Conservation (phyloP, 2,329 filamentous ascomycete genomes). For the Colletotrichum musicola region DNA sequence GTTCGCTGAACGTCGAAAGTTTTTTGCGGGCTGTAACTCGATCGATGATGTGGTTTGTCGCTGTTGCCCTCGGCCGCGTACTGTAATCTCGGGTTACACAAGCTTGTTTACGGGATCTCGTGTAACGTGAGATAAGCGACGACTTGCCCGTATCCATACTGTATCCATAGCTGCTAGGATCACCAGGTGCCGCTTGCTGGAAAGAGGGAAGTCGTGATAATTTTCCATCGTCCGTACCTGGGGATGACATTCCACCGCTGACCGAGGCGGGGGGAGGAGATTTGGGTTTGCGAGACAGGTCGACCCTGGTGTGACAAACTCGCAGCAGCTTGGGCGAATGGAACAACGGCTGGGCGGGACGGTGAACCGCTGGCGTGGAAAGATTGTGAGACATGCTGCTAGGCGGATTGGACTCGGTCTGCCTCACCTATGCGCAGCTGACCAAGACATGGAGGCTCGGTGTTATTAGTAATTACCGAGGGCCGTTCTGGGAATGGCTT, state of each 20-base stretch:
- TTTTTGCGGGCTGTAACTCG: background rate
- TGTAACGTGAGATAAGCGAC: constrained; percentile 16
- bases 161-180: no score
- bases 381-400: constrained; percentile 16
- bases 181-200: no score
- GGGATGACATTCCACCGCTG: background rate
- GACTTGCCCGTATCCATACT: no score
- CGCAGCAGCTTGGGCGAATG: background rate
- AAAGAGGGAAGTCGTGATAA: no score
- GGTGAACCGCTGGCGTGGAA: constrained; percentile 32
- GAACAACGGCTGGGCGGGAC: constrained; percentile 31
- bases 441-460: constrained; percentile 24
- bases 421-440: background rate
- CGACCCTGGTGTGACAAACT: background rate
- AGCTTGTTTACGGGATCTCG: constrained; percentile 1
- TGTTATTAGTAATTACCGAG: constrained; percentile 25
- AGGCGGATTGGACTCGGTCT: background rate
- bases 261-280: constrained; percentile 3
- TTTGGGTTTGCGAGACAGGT: constrained; percentile 1
- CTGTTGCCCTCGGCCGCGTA: no score
- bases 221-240: background rate
- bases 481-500: constrained; percentile 13
- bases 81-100: constrained; percentile 14
- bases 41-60: background rate
- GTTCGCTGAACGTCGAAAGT: no score